Evolutionary conservation across 2,329 filamentous ascomycete genomes (phyloP).

Genomic region (Cordyceps fumosorosea): DNA sequence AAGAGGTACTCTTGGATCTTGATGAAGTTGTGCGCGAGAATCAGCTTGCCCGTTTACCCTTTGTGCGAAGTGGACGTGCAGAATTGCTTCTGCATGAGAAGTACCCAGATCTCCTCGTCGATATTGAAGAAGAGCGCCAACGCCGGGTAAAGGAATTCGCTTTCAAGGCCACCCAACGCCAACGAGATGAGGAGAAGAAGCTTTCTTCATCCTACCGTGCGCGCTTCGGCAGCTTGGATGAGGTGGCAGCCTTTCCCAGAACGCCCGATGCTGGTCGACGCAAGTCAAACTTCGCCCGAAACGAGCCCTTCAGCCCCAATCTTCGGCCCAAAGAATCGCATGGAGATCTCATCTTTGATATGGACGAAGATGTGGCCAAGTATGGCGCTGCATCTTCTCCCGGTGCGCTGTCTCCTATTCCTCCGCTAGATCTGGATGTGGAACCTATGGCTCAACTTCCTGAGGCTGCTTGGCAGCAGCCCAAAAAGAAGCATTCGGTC

Average conservation of each 20-base stretch:
- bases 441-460: slow-evolving; percentile 26
- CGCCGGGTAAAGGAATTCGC: slow-evolving; percentile 70
- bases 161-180: slow-evolving; percentile 48
- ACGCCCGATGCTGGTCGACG: slow-evolving; percentile 39
- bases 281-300: slow-evolving; percentile 40
- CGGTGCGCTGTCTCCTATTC: slow-evolving; percentile 14
- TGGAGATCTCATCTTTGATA: slow-evolving; percentile 82
- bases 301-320: slow-evolving; percentile 57
- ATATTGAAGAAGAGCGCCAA: slow-evolving; percentile 62
- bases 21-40: slow-evolving; percentile 76
- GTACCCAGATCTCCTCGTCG: slow-evolving; percentile 55
- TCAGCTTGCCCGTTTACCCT: slow-evolving; percentile 70
- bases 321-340: slow-evolving; percentile 62
- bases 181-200: slow-evolving; percentile 58
- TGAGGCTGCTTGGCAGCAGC: slow-evolving; percentile 23
- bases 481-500: slow-evolving; percentile 20
- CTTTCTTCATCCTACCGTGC: slow-evolving; percentile 53
- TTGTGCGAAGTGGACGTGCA: slow-evolving; percentile 68
- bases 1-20: slow-evolving; percentile 73
- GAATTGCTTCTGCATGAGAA: slow-evolving; percentile 59
- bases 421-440: slow-evolving; percentile 19
- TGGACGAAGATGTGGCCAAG: slow-evolving; percentile 61
- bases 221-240: slow-evolving; percentile 60
- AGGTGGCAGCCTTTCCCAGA: slow-evolving; percentile 37
- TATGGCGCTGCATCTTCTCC: slow-evolving; percentile 25